phyloP scores from a whole-genome alignment of 169 alveolate genomes.

The Cryptosporidium canis region DNA sequence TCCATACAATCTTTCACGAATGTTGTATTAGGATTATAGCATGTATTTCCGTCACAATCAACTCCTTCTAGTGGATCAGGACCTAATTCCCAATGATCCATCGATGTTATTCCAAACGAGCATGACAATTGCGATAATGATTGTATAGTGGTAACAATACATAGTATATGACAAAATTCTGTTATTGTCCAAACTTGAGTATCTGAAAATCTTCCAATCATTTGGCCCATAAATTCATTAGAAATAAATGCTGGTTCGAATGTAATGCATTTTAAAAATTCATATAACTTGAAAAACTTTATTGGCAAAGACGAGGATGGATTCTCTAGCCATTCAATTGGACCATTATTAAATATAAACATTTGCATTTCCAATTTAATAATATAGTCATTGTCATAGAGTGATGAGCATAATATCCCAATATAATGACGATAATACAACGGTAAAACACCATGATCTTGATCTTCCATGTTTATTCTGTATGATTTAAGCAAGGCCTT shows the following conservation, averaged over 20 bases:
- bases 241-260: constrained; percentile 34
- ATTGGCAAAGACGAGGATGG: constrained; percentile 1
- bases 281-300: background rate
- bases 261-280: constrained; percentile 27
- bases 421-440: constrained; percentile 40
- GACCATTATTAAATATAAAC: constrained; percentile 59
- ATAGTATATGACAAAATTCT: constrained; percentile 37
- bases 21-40: constrained; percentile 9
- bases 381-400: constrained; percentile 38
- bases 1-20: background rate
- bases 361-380: constrained; percentile 59
- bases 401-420: constrained; percentile 39
- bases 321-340: constrained; percentile 59
- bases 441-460: constrained; percentile 11
- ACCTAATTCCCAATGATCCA: constrained; percentile 68
- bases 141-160: constrained; percentile 59
- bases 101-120: constrained; percentile 45
- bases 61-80: constrained; percentile 43
- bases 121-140: constrained; percentile 41
- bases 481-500: constrained; percentile 27
- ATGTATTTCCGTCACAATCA: constrained; percentile 43
- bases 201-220: constrained; percentile 11
- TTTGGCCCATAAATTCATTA: constrained; percentile 3
- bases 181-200: constrained; percentile 66
- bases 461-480: constrained; percentile 32